Percentiles rank a stretch among this genome's conserved stretches.
Conservation (phyloP, 83 land plant genomes). For the Picea abies region DNA sequence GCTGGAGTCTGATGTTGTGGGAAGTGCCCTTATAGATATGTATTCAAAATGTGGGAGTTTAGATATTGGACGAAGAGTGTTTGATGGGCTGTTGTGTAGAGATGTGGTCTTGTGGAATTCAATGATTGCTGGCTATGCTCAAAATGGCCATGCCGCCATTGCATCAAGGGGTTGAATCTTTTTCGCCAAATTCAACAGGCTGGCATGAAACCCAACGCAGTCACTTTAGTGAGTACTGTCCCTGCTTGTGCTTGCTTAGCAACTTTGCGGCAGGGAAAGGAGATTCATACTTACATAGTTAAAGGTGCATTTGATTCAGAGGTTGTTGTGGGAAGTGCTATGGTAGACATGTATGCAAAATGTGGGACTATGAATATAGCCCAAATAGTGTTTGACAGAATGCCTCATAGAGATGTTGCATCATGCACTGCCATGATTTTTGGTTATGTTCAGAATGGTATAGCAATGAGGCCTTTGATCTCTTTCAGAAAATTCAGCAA, state of each 20-base stretch:
- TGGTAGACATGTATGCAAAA: slow-evolving; percentile 43
- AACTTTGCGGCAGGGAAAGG: slow-evolving; percentile 20
- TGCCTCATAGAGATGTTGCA: slow-evolving; percentile 29
- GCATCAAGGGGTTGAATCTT: slow-evolving; percentile 18
- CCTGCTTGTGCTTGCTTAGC: slow-evolving; percentile 30
- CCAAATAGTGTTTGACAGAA: slow-evolving; percentile 28
- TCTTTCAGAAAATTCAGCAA: slow-evolving; percentile 22
- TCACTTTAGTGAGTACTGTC: slow-evolving; percentile 43
- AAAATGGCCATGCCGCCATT: slow-evolving; percentile 13
- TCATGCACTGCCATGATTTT: slow-evolving; percentile 38
- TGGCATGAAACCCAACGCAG: slow-evolving; percentile 22
- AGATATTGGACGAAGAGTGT: slow-evolving; percentile 29
- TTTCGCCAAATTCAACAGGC: slow-evolving; percentile 29
- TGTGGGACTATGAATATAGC: slow-evolving; percentile 29
- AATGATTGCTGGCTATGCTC: slow-evolving; percentile 36
- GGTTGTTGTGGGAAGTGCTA: slow-evolving; percentile 34
- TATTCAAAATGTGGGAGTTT: slow-evolving; percentile 43
- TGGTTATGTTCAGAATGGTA: slow-evolving; percentile 23
- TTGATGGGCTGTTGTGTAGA: slow-evolving; percentile 11
- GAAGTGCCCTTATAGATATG: slow-evolving; percentile 48
- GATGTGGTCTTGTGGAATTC: slow-evolving; percentile 40
- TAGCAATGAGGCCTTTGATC: slow-evolving; percentile 3
- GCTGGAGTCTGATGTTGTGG: slow-evolving; percentile 22
- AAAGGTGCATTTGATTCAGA: slow-evolving; percentile 34
- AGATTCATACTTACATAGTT: slow-evolving; percentile 34